phyloP scores from a whole-genome alignment of 306 rosid genomes.

The Rosa multiflora region DNA sequence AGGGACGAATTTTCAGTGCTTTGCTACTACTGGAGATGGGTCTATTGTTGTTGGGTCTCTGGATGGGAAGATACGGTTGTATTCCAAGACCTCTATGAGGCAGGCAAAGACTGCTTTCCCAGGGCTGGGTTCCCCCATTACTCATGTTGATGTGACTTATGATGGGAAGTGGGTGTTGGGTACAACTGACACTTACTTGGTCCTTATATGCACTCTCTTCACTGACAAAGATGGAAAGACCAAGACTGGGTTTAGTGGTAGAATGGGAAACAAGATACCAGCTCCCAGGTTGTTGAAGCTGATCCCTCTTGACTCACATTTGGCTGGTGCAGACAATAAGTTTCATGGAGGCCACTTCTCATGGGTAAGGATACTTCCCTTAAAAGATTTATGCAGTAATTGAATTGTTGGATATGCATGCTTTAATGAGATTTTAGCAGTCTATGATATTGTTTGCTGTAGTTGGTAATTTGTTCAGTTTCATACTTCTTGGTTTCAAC shows the following conservation, averaged over 20 bases:
- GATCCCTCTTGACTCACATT: slow-evolving; percentile 86
- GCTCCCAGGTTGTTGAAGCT: slow-evolving; percentile 91
- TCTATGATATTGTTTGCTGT: background rate
- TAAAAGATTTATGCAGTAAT: background rate
- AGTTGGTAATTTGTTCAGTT: background rate
- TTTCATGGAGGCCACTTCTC: slow-evolving; percentile 95
- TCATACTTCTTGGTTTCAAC: background rate
- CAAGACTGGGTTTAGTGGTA: slow-evolving; percentile 79
- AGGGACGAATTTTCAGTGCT: slow-evolving; percentile 86
- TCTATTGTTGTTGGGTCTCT: slow-evolving; percentile 87
- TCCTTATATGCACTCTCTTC: slow-evolving; percentile 77
- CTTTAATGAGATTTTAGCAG: background rate
- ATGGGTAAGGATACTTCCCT: slow-evolving; percentile 58
- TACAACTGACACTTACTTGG: slow-evolving; percentile 76
- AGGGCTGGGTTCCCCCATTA: slow-evolving; percentile 78
- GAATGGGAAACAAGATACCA: slow-evolving; percentile 82
- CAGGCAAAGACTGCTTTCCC: slow-evolving; percentile 94
- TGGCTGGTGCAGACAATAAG: slow-evolving; percentile 72
- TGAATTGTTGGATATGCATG: slow-evolving; percentile 2
- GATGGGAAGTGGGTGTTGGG: slow-evolving; percentile 95
- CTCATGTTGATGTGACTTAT: slow-evolving; percentile 80
- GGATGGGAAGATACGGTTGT: slow-evolving; percentile 87
- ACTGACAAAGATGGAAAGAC: slow-evolving; percentile 90
- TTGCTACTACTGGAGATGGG: slow-evolving; percentile 84
- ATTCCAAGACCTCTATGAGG: slow-evolving; percentile 86